Conservation (phyloP, 2,329 filamentous ascomycete species). For the Microdochium bolleyi region DNA sequence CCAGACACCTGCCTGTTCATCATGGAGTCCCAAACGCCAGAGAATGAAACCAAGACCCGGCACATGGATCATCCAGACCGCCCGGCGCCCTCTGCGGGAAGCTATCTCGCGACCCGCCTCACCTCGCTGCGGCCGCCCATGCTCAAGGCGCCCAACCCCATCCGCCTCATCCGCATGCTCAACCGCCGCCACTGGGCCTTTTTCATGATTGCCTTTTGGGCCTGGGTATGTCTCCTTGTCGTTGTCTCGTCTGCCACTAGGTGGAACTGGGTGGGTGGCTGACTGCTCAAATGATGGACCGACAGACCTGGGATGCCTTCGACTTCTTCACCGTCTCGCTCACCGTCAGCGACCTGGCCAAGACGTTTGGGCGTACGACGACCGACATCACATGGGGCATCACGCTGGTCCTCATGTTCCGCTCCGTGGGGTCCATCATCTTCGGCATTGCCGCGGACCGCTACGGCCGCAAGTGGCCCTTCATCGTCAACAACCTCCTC, state of each 20-base stretch:
- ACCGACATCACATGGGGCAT: slow-evolving; percentile 58
- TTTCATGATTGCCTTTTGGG: slow-evolving; percentile 44
- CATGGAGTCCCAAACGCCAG: neutral
- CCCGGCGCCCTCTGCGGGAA: slow-evolving; percentile 33
- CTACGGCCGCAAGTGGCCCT: slow-evolving; percentile 61
- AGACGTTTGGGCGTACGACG: slow-evolving; percentile 43
- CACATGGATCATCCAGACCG: slow-evolving; percentile 31
- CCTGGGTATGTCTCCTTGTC: slow-evolving; percentile 36
- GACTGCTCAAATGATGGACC: neutral
- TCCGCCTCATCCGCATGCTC: slow-evolving; percentile 39
- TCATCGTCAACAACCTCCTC: slow-evolving; percentile 66
- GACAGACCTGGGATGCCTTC: slow-evolving; percentile 53
- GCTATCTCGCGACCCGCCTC: slow-evolving; percentile 44
- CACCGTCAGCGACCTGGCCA: slow-evolving; percentile 43
- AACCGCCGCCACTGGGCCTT: slow-evolving; percentile 45
- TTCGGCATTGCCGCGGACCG: slow-evolving; percentile 49
- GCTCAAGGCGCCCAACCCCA: slow-evolving; percentile 43
- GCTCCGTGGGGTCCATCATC: slow-evolving; percentile 43
- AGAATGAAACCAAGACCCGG: slow-evolving; percentile 2
- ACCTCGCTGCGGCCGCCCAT: slow-evolving; percentile 49
- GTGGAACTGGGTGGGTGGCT: too few species aligned
- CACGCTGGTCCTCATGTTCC: slow-evolving; percentile 54
- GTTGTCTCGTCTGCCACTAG: slow-evolving; percentile 3
- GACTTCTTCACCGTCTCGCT: slow-evolving; percentile 61
- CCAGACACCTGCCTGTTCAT: neutral